Evolutionary conservation across 2,329 filamentous ascomycete species (phyloP), one percentile per base, ranked within the genome.

Genomic region (Fusarium lyarnte): DNA sequence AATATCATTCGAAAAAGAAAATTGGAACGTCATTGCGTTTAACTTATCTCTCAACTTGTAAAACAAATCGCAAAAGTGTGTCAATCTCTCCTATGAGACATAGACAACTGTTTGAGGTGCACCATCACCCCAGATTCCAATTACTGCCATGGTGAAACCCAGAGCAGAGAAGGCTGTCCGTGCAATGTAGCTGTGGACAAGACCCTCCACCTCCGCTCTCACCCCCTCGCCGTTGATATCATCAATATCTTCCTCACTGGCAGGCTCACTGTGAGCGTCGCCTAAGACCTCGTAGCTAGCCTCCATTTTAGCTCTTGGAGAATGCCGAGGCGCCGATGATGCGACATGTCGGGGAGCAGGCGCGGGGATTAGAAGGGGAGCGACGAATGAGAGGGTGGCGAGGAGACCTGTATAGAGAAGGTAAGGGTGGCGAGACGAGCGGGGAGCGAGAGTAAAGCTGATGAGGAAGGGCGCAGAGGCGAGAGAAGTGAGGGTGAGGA

Each of bases 391-490:
- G 42, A 93, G 84, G 42, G 87, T 85, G 46, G 91, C 88, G 63
- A 94, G 87, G 31, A 94, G 83, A 6, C 91, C 90, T 19, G 94
- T 94, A 90, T 96, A 98, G 66, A 98, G 83, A 31, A 98, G 90
- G 80, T 97, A 98, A 0, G 95, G 95, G 80, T 98, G 95, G 79
- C 92, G 91, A 75, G 89, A 87, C 62, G 90, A 88, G 31, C 89
- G 87, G 1, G 94, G 93, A 5, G 94, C 95, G 73, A 97, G 85
- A 47, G 87, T 81, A 82, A 92, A 98, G 70, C 94, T 93, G 73
- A 95, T 88, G 75, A 94, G 84, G 78, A 98, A 91, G 35, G 93
- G 90, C 58, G 89, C 85, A 59, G 90, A 88, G 58, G 94, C 91
- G 75, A 97, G 82, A 73, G 89, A 86, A 54, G 92, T 89, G 57